Base-by-base conservation (phyloP, 2,329 filamentous ascomycete genomes). In the Exserohilum turcica region DNA sequence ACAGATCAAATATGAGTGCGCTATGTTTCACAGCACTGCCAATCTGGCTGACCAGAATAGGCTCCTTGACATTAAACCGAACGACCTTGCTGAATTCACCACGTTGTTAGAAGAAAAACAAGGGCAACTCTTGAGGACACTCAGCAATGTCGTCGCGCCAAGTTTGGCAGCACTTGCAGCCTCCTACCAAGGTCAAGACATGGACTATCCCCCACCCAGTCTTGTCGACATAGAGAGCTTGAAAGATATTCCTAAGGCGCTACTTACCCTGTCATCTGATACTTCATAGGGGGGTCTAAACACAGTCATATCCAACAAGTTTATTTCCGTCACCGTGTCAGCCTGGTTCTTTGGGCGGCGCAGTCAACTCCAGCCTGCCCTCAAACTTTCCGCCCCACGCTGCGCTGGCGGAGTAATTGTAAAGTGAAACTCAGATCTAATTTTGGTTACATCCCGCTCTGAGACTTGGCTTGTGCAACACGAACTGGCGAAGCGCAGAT, bases 1-100 rank as follows among this genome's bases (percentile, higher is more conserved):
- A 52, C 49, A 16, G 49, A 52, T 31, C 18, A 12, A 13, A 43
- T 52, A 43, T 52, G 29, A 42, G 49, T 47, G 28, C 12, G 28
- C 39, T n/a, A 24, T 38, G 24, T 15, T n/a, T 37, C 10, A 39
- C 13, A n/a, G 16, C 15, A 33, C 35, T 43, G 28, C 2, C 12
- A 42, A 42, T n/a, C 24, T 15, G 8, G 24, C 38, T 42, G 38
- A 46, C 6, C 7, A 6, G 13, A 10, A 3, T 19, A 46, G 43
- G 32, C 27, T 46, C n/a, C n/a, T 38, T 16, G 31, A 12, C 19
- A 46, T 38, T 18, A 45, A 6, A 18, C 6, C 33, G 21, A 21
- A 31, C 21, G 16, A 37, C 13, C 27, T 46, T 36, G 15, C 13
- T 46, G 15, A 28, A n/a, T 46, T 38, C 33, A 16, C 32, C 12